Evolutionary conservation across 1,284 basidiomycete species (phyloP).

Genomic region (Irpex rosettiformis): DNA sequence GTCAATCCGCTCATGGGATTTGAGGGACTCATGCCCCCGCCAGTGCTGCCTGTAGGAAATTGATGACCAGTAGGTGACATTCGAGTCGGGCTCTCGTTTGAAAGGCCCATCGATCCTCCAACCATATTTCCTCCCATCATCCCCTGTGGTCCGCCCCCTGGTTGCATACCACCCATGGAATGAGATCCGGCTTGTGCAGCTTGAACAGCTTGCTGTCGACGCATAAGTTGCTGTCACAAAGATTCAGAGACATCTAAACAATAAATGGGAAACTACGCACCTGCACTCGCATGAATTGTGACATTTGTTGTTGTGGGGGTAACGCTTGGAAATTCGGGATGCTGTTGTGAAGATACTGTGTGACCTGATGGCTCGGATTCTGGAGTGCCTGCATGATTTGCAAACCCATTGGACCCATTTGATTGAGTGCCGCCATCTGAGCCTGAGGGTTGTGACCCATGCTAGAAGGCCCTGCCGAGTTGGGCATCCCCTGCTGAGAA

Average conservation of each 20-base stretch:
- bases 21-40: conserved; percentile 21
- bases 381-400: conserved; percentile 49
- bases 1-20: conserved; percentile 21
- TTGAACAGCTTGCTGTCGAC: conserved; percentile 19
- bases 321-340: conserved; percentile 53
- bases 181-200: conserved; percentile 15
- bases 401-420: conserved; percentile 35
- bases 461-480: conserved; percentile 22
- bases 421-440: conserved; percentile 21
- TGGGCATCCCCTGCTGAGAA: conserved; percentile 23
- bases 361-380: conserved; percentile 52
- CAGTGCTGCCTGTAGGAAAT: conserved; percentile 21
- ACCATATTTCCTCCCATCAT: conserved; percentile 9
- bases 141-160: conserved; percentile 15
- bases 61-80: conserved; percentile 26
- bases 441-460: conserved; percentile 15
- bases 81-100: conserved; percentile 24
- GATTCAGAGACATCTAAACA: background rate
- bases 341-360: conserved; percentile 48
- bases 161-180: conserved; percentile 20
- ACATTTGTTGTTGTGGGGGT: conserved; percentile 52
- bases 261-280: conserved; percentile 32
- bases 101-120: conserved; percentile 11
- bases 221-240: conserved; percentile 11
- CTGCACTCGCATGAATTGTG: conserved; percentile 51